Evolutionary conservation across 139 green algal species (phyloP).

Genomic region (Spirogloea muscicola): DNA sequence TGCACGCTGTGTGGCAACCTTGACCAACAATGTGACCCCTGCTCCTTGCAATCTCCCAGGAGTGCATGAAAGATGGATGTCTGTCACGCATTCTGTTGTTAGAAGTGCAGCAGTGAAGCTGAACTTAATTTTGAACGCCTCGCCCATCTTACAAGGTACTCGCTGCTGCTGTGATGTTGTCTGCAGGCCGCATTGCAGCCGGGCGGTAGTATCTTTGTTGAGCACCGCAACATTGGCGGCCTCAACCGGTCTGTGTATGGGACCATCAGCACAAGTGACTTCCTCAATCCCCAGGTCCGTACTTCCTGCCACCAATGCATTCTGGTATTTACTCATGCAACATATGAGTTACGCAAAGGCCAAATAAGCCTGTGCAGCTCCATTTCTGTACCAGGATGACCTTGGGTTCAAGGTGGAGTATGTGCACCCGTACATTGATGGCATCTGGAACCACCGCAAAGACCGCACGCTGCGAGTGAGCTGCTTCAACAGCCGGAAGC

Average conservation of each 20-base stretch:
- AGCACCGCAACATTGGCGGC: conserved; percentile 65
- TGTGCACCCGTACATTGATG: conserved; percentile 60
- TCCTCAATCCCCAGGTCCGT: conserved; percentile 56
- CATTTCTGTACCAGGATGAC: conserved; percentile 52
- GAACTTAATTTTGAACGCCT: too few species aligned
- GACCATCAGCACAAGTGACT: conserved; percentile 66
- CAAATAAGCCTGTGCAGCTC: not conserved
- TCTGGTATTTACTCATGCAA: too few species aligned
- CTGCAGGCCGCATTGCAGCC: conserved; percentile 28
- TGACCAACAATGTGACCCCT: too few species aligned
- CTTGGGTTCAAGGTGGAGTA: conserved; percentile 69
- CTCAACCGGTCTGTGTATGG: conserved; percentile 58
- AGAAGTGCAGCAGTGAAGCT: too few species aligned
- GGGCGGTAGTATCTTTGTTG: conserved; percentile 45
- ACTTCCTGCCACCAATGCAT: not conserved
- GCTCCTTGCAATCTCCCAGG: too few species aligned
- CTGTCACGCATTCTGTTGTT: too few species aligned
- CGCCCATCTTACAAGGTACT: too few species aligned
- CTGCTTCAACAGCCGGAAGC: conserved; percentile 70
- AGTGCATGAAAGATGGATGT: too few species aligned
- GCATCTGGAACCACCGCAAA: conserved; percentile 49
- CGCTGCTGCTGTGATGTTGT: too few species aligned
- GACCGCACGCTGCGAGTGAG: conserved; percentile 41
- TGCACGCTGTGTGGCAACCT: too few species aligned
- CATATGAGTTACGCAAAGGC: not conserved